phyloP scores from a whole-genome alignment of 2,329 filamentous ascomycete species.

The Diplodia sapinea region DNA sequence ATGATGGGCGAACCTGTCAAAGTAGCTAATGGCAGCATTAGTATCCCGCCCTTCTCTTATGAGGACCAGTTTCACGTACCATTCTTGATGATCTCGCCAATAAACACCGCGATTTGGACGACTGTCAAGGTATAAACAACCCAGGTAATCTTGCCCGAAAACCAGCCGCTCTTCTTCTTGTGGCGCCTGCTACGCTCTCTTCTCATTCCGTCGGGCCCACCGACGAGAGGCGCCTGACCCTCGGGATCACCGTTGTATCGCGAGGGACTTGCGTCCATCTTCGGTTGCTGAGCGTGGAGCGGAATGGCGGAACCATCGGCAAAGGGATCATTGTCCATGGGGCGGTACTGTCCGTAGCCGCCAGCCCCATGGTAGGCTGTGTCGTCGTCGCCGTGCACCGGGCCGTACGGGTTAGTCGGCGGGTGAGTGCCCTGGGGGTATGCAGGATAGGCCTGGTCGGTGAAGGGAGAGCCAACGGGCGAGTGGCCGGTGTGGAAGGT shows the following conservation, averaged over 20 bases:
- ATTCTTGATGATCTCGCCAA: conserved; percentile 84
- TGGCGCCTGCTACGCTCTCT: conserved; percentile 36
- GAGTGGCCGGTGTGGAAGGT: conserved; percentile 21
- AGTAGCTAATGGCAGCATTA: conserved; percentile 58
- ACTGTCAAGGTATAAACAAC: conserved; percentile 80
- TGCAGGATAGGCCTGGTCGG: conserved; percentile 69
- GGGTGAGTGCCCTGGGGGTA: conserved; percentile 49
- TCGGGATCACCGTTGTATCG: conserved; percentile 51
- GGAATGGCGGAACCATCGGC: conserved; percentile 57
- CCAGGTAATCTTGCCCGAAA: conserved; percentile 70
- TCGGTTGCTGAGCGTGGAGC: conserved; percentile 48
- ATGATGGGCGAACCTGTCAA: conserved; percentile 79
- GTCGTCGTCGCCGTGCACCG: conserved; percentile 66
- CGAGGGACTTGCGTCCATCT: conserved; percentile 47
- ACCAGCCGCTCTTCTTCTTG: conserved; percentile 58
- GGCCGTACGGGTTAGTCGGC: conserved; percentile 56
- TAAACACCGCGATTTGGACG: conserved; percentile 83
- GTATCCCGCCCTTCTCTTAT: conserved; percentile 13
- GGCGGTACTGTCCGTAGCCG: conserved; percentile 42
- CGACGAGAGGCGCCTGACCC: conserved; percentile 41
- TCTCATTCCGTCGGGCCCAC: conserved; percentile 34
- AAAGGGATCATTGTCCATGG: conserved; percentile 57
- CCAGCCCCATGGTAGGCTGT: conserved; percentile 62
- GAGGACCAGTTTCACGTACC: conserved; percentile 57
- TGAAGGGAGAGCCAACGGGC: conserved; percentile 61